These are phyloP conservation scores for Blakeslea trispora DNA, from an alignment of 371 early-diverging fungal species.

Conservation along the genomic window DNA sequence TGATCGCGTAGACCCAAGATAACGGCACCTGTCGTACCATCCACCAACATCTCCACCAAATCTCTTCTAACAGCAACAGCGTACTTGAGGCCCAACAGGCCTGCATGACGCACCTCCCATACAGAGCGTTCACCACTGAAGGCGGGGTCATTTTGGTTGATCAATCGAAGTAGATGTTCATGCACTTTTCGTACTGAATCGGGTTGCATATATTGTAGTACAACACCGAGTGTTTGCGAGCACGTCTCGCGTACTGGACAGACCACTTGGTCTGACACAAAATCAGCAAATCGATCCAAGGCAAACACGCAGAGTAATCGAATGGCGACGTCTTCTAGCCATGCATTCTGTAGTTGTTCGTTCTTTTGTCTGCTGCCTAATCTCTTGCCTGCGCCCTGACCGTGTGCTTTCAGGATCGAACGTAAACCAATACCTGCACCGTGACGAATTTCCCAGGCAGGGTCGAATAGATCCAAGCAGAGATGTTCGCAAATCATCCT, in stretches of 20 bases:
- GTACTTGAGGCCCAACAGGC: slow-evolving; percentile 94
- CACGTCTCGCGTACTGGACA: slow-evolving; percentile 97
- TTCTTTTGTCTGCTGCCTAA: slow-evolving; percentile 63
- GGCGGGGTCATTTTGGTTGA: slow-evolving; percentile 57
- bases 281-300: slow-evolving; percentile 95
- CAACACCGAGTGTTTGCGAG: slow-evolving; percentile 89
- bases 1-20: slow-evolving; percentile 68
- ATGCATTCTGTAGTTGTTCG: slow-evolving; percentile 67
- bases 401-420: slow-evolving; percentile 86
- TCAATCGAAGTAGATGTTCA: slow-evolving; percentile 56
- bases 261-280: slow-evolving; percentile 93
- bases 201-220: slow-evolving; percentile 70
- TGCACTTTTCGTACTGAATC: slow-evolving; percentile 58
- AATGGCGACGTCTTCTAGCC: slow-evolving; percentile 87
- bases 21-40: slow-evolving; percentile 62
- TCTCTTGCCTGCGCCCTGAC: slow-evolving; percentile 79
- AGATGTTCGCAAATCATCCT: slow-evolving; percentile 88
- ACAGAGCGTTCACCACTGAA: slow-evolving; percentile 50
- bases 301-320: slow-evolving; percentile 91
- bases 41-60: slow-evolving; percentile 69
- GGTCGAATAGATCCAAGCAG: slow-evolving; percentile 88
- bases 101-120: slow-evolving; percentile 95
- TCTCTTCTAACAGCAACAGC: slow-evolving; percentile 91
- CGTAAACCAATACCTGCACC: slow-evolving; percentile 96
- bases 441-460: slow-evolving; percentile 94